Conservation (phyloP, 2,329 filamentous ascomycete genomes). For the Stachybotrys chartarum region DNA sequence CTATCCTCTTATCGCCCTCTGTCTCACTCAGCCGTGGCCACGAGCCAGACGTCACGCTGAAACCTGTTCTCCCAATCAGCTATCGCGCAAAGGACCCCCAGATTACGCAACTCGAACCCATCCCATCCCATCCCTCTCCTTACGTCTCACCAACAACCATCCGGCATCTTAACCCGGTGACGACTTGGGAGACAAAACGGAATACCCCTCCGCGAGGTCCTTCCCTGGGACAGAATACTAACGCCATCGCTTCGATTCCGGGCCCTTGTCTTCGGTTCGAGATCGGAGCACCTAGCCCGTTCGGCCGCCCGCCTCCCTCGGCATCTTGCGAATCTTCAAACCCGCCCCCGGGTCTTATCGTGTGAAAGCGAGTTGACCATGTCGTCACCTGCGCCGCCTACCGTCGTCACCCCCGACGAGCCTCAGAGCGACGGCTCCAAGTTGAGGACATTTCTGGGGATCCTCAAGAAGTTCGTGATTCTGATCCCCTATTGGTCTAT, state of each 20-base stretch:
- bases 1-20: not conserved
- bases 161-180: too few species aligned
- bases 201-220: too few species aligned
- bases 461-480: slow-evolving; percentile 73
- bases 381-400: slow-evolving; percentile 29
- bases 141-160: not conserved
- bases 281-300: too few species aligned
- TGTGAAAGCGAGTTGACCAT: slow-evolving; percentile 15
- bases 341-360: slow-evolving; percentile 2
- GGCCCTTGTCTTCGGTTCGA: too few species aligned
- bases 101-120: not conserved
- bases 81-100: not conserved
- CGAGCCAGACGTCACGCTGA: not conserved
- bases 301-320: not conserved
- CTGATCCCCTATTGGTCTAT: slow-evolving; percentile 2
- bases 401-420: slow-evolving; percentile 32
- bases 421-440: slow-evolving; percentile 73
- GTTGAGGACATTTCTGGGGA: slow-evolving; percentile 79
- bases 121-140: not conserved
- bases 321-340: not conserved
- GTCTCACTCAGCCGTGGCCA: not conserved
- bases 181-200: too few species aligned
- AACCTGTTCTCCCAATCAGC: not conserved
- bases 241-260: too few species aligned
- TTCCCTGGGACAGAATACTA: too few species aligned